These are phyloP conservation scores for Fonsecaea nubica DNA, from an alignment of 2,329 filamentous ascomycete genomes.

Conservation along the genomic window DNA sequence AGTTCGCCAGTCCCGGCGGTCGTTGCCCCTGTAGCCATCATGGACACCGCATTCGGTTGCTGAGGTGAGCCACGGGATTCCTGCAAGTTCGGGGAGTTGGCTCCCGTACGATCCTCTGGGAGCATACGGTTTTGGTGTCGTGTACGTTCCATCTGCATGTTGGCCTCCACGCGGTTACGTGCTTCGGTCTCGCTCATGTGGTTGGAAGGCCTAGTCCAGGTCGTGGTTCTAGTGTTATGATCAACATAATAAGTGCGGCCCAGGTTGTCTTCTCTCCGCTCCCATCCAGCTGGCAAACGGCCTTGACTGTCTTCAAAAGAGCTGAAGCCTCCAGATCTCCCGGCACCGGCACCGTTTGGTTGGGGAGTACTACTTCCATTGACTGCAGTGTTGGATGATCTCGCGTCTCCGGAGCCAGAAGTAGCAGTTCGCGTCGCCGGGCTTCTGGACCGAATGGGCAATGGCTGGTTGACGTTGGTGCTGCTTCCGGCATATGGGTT, in stretches of 20 bases:
- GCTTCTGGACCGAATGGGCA: constrained; percentile 42
- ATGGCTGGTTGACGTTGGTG: constrained; percentile 32
- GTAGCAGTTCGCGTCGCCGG: constrained; percentile 42
- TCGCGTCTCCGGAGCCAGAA: constrained; percentile 41
- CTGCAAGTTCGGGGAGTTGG: constrained; percentile 82
- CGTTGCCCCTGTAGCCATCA: constrained; percentile 95
- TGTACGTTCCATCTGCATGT: constrained; percentile 89
- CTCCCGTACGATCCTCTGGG: constrained; percentile 91
- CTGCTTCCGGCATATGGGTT: constrained; percentile 27
- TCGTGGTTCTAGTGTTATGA: constrained; percentile 94
- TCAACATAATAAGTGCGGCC: constrained; percentile 98
- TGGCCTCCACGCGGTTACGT: constrained; percentile 81
- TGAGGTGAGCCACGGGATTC: constrained; percentile 55
- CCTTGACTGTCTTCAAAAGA: constrained; percentile 97
- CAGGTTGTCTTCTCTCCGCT: constrained; percentile 91
- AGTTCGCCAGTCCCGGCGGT: constrained; percentile 91
- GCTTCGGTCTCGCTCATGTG: constrained; percentile 77
- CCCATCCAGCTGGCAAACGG: constrained; percentile 90
- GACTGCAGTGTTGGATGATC: constrained; percentile 43
- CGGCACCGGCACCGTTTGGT: constrained; percentile 41
- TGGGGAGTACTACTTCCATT: constrained; percentile 45
- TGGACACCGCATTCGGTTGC: constrained; percentile 66
- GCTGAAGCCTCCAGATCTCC: constrained; percentile 69
- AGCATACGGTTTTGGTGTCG: constrained; percentile 94
- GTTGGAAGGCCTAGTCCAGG: constrained; percentile 89